Conservation (phyloP, 1,284 basidiomycete species). For the Malassezia slooffiae region DNA sequence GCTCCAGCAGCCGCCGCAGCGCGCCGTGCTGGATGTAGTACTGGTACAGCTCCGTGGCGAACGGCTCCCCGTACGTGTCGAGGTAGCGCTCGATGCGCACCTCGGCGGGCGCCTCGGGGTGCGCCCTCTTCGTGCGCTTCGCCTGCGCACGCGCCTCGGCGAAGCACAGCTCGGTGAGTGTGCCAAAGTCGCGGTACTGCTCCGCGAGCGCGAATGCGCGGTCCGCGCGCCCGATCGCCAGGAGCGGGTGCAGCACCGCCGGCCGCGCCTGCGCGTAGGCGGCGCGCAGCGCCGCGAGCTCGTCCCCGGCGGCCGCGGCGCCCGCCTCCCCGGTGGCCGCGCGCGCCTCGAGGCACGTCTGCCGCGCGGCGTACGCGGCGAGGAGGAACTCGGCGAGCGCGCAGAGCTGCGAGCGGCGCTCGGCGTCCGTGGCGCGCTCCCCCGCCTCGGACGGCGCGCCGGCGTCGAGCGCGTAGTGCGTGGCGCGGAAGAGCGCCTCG, state of each 20-base stretch:
- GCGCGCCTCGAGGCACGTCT: constrained; percentile 41
- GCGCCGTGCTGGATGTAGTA: constrained; percentile 57
- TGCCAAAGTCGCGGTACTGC: constrained; percentile 69
- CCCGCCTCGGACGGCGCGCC: constrained; percentile 50
- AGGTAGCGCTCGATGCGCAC: constrained; percentile 57
- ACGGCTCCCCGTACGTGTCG: constrained; percentile 66
- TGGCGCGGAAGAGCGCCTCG: constrained; percentile 62
- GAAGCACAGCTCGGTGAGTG: constrained; percentile 64
- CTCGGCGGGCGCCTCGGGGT: constrained; percentile 45
- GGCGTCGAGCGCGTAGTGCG: constrained; percentile 51
- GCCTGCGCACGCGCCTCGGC: not conserved
- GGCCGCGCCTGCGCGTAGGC: constrained; percentile 61
- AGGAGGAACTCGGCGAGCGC: constrained; percentile 52
- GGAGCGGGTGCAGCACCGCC: constrained; percentile 62
- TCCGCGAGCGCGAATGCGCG: constrained; percentile 72
- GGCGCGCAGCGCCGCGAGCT: constrained; percentile 54
- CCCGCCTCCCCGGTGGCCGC: constrained; percentile 4
- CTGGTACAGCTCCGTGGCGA: constrained; percentile 74
- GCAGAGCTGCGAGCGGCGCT: constrained; percentile 58
- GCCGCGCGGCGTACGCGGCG: constrained; percentile 46
- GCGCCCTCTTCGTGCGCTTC: constrained; percentile 46
- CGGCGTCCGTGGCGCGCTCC: constrained; percentile 28
- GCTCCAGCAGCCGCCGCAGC: constrained; percentile 62
- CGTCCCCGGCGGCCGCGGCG: constrained; percentile 50
- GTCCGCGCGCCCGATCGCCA: constrained; percentile 58